A percentile compares a stretch with the other conserved stretches of the same genome.
Evolutionary conservation across 2,329 filamentous ascomycete species (phyloP).

Genomic region (Phialocephala subalpina): DNA sequence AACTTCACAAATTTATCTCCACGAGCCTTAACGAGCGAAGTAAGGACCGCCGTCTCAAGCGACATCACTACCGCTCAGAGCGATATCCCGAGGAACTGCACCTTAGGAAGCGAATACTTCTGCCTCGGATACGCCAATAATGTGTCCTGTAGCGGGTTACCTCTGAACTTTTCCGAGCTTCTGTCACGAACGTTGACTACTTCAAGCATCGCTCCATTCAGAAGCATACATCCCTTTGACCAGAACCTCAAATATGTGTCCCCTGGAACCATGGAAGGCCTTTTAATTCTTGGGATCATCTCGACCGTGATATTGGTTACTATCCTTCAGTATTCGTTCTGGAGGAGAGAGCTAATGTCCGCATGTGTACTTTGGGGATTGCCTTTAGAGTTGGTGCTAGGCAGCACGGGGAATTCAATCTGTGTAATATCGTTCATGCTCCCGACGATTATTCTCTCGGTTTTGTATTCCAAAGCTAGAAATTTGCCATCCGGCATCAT

Average conservation of each 20-base stretch:
- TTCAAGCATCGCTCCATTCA: constrained; percentile 3
- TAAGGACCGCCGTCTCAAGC: neutral
- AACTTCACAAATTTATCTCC: constrained; percentile 7
- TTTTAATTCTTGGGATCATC: constrained; percentile 6
- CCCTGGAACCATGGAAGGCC: neutral
- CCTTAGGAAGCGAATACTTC: constrained; percentile 6
- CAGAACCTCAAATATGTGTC: constrained; percentile 8
- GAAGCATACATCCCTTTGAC: neutral
- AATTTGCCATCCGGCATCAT: constrained; percentile 1
- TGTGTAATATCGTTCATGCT: constrained; percentile 7
- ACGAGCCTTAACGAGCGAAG: neutral
- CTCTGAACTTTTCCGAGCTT: constrained; percentile 7
- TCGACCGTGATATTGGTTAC: constrained; percentile 4
- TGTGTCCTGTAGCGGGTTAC: neutral
- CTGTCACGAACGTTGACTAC: neutral
- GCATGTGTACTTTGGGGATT: constrained; percentile 1
- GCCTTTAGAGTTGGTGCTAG: constrained; percentile 4
- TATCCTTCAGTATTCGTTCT: constrained; percentile 6
- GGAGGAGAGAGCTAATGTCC: constrained; percentile 1
- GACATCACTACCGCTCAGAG: neutral
- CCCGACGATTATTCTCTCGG: constrained; percentile 3
- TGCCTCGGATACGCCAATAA: neutral
- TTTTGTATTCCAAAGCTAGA: constrained; percentile 12
- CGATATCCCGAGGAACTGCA: constrained; percentile 1
- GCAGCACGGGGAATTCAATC: neutral